These are phyloP conservation scores for Mycena galericulata DNA, from an alignment of 768 basidiomycete species.

Conservation along the genomic window DNA sequence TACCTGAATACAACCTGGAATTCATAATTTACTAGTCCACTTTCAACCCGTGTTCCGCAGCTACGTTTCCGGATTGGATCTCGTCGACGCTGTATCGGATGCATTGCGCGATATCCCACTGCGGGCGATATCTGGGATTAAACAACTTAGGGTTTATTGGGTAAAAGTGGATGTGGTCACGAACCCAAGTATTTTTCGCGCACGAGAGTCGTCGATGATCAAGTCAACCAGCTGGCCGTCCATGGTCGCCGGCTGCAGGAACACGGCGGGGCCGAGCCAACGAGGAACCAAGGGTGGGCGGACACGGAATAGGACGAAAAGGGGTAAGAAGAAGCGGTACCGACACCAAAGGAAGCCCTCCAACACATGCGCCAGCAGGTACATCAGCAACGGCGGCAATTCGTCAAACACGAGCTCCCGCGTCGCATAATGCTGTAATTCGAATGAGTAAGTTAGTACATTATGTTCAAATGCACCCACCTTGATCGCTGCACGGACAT, in stretches of 20 bases:
- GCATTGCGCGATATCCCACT: slow-evolving; percentile 46
- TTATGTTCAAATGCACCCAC: slow-evolving; percentile 30
- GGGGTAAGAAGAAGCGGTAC: slow-evolving; percentile 42
- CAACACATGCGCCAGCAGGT: slow-evolving; percentile 45
- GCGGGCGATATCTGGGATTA: slow-evolving; percentile 41
- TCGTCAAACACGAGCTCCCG: slow-evolving; percentile 42
- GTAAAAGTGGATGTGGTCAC: slow-evolving; percentile 8
- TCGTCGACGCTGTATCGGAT: slow-evolving; percentile 50
- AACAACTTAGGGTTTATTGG: not conserved
- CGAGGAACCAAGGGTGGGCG: slow-evolving; percentile 40
- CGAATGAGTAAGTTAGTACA: not conserved
- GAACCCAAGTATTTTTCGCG: slow-evolving; percentile 46
- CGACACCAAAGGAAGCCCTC: slow-evolving; percentile 46
- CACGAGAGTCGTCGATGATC: slow-evolving; percentile 49
- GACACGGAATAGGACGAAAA: slow-evolving; percentile 30
- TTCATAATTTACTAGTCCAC: not conserved
- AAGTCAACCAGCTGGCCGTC: slow-evolving; percentile 44
- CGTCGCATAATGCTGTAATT: slow-evolving; percentile 43
- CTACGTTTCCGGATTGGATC: slow-evolving; percentile 42
- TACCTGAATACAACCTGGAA: not conserved
- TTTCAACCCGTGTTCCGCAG: slow-evolving; percentile 38
- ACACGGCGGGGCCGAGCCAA: slow-evolving; percentile 47
- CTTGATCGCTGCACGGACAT: slow-evolving; percentile 46
- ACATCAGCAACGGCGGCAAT: slow-evolving; percentile 45
- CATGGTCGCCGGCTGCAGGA: slow-evolving; percentile 47